Percentiles rank a stretch among this genome's conserved stretches.
These are phyloP conservation scores for Perilla frutescens DNA, from an alignment of 257 asterid genomes.

Conservation along the genomic window DNA sequence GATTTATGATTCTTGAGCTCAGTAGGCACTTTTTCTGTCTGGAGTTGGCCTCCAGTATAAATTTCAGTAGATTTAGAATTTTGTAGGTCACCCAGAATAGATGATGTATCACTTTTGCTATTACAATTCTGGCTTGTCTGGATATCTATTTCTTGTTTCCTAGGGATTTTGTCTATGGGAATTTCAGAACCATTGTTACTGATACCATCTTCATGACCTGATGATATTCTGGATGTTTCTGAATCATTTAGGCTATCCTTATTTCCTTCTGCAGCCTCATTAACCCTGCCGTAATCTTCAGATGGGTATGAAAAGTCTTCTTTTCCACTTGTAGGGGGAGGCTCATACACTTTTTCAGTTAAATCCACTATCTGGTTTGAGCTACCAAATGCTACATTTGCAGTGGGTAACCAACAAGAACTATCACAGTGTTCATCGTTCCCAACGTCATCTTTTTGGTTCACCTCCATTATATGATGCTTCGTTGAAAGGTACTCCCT, in stretches of 20 bases:
- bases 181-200: conserved; percentile 37
- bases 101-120: conserved; percentile 27
- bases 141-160: conserved; percentile 33
- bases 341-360: conserved; percentile 32
- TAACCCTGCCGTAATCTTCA: conserved; percentile 32
- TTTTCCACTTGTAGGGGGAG: conserved; percentile 29
- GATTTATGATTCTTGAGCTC: conserved; percentile 34
- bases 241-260: conserved; percentile 32
- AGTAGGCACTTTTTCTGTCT: conserved; percentile 32
- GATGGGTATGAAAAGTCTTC: conserved; percentile 30
- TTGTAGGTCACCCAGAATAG: conserved; percentile 31
- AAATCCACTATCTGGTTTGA: conserved; percentile 38
- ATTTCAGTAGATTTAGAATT: conserved; percentile 34
- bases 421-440: conserved; percentile 37
- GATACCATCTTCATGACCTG: conserved; percentile 39
- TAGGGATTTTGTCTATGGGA: conserved; percentile 29
- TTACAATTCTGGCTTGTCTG: conserved; percentile 30
- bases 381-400: conserved; percentile 30
- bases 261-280: conserved; percentile 40
- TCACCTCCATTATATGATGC: conserved; percentile 41
- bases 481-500: conserved; percentile 75
- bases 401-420: conserved; percentile 32
- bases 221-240: conserved; percentile 35
- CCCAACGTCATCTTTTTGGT: conserved; percentile 40
- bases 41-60: conserved; percentile 30